Percentiles rank a stretch among this genome's conserved stretches.
These are phyloP conservation scores for Posidonia oceanica DNA, from an alignment of 116 monocot species.

Conservation along the genomic window DNA sequence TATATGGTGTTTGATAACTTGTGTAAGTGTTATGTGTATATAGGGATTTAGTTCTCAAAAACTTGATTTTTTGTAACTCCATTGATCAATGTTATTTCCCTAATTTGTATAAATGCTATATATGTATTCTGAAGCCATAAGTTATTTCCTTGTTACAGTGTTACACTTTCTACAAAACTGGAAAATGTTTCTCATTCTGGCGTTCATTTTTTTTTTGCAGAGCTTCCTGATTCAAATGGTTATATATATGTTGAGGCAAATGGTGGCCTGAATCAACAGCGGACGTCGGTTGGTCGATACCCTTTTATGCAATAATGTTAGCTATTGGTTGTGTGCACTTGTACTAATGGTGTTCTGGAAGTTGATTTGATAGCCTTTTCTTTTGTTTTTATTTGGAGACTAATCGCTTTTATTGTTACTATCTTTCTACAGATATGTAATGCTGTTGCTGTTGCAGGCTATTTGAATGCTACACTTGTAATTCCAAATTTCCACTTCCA, in stretches of 20 bases:
- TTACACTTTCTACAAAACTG: neutral
- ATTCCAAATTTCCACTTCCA: constrained; percentile 93
- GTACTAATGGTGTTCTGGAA: too few species aligned
- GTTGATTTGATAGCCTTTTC: neutral
- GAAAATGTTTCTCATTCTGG: constrained; percentile 1
- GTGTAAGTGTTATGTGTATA: too few species aligned
- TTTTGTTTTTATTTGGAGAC: neutral
- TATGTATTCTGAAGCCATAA: too few species aligned
- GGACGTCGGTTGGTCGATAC: constrained; percentile 57
- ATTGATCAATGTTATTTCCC: too few species aligned
- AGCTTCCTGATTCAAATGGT: constrained; percentile 83
- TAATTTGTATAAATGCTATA: too few species aligned
- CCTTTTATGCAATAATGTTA: neutral
- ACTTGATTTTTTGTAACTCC: too few species aligned
- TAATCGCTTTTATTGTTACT: constrained; percentile 3
- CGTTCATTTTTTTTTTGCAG: constrained; percentile 22
- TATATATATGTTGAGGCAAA: constrained; percentile 97
- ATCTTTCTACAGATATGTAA: constrained; percentile 80
- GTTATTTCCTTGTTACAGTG: neutral
- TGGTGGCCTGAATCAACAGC: constrained; percentile 97
- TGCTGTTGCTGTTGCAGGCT: constrained; percentile 95
- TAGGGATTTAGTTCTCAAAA: too few species aligned
- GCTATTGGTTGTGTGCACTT: too few species aligned
- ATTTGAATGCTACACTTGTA: constrained; percentile 91
- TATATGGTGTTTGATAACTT: too few species aligned